phyloP scores from a whole-genome alignment of 2,329 filamentous ascomycete species.

The Colletotrichum cuscutae region DNA sequence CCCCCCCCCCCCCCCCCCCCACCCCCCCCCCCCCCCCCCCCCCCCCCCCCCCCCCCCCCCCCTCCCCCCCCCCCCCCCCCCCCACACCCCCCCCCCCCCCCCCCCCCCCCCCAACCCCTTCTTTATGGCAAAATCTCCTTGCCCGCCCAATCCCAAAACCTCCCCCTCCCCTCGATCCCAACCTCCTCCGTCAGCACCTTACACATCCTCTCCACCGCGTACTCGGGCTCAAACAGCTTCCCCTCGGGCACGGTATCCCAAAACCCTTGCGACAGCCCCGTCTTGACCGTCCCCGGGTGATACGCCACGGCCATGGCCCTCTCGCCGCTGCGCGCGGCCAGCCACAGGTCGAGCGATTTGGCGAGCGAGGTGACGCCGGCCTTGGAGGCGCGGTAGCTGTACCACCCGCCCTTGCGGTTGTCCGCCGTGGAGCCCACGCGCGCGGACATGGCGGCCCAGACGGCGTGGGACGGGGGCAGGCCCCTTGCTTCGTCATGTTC shows the following conservation, averaged over 20 bases:
- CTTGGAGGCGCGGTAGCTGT: conserved; percentile 82
- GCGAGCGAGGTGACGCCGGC: conserved; percentile 77
- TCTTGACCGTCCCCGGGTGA: conserved; percentile 85
- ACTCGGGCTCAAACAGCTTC: conserved; percentile 74
- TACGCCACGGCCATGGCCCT: conserved; percentile 76
- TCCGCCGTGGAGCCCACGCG: conserved; percentile 80
- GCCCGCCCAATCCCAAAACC: conserved; percentile 77
- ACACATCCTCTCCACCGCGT: conserved; percentile 72
- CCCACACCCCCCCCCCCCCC: too few species aligned
- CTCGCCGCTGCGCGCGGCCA: conserved; percentile 65
- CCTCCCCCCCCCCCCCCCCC: too few species aligned
- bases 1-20: too few species aligned
- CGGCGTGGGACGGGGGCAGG: conserved; percentile 57
- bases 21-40: too few species aligned
- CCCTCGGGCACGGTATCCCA: conserved; percentile 71
- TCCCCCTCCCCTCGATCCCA: conserved; percentile 63
- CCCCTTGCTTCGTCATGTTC: not conserved
- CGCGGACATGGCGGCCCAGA: conserved; percentile 81
- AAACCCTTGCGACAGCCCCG: conserved; percentile 76
- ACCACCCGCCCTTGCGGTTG: conserved; percentile 83
- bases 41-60: too few species aligned
- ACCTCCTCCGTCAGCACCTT: conserved; percentile 65
- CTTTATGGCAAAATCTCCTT: conserved; percentile 67
- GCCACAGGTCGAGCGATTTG: conserved; percentile 76
- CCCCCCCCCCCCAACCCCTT: conserved; percentile 36